Evolutionary conservation across 1,139 yeast species (phyloP).

Genomic region (Arxiozyma heterogenica): DNA sequence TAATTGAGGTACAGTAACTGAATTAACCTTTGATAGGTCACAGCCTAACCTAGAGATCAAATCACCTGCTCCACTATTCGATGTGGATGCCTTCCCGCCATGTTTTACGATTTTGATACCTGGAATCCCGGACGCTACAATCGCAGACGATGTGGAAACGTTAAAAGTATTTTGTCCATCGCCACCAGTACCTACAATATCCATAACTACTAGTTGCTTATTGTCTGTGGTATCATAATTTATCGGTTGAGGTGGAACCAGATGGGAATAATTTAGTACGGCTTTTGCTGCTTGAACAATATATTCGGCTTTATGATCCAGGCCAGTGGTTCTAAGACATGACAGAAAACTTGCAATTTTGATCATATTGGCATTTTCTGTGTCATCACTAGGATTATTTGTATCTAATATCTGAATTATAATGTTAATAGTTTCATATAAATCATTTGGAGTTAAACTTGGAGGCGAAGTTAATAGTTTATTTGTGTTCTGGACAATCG

Average conservation of each 20-base stretch:
- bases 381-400: slow-evolving; percentile 1
- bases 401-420: slow-evolving; percentile 14
- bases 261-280: slow-evolving; percentile 52
- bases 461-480: slow-evolving; percentile 21
- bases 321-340: slow-evolving; percentile 58
- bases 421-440: slow-evolving; percentile 19
- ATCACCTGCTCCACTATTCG: slow-evolving; percentile 90
- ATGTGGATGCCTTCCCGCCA: slow-evolving; percentile 95
- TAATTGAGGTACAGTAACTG: slow-evolving; percentile 54
- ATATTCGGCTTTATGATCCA: slow-evolving; percentile 75
- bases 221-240: not conserved
- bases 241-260: slow-evolving; percentile 28
- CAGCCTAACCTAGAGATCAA: slow-evolving; percentile 68
- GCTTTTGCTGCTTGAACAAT: slow-evolving; percentile 81
- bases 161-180: slow-evolving; percentile 96
- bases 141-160: slow-evolving; percentile 90
- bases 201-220: slow-evolving; percentile 44
- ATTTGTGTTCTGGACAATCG: slow-evolving; percentile 18
- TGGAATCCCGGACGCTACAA: slow-evolving; percentile 80
- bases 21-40: slow-evolving; percentile 59
- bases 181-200: slow-evolving; percentile 97
- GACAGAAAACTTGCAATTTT: slow-evolving; percentile 76
- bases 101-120: slow-evolving; percentile 78
- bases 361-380: slow-evolving; percentile 19
- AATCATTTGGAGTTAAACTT: slow-evolving; percentile 21